These are phyloP conservation scores for Globisporangium rhizosaccharum DNA, from an alignment of 352 stramenopile genomes.

Conservation along the genomic window DNA sequence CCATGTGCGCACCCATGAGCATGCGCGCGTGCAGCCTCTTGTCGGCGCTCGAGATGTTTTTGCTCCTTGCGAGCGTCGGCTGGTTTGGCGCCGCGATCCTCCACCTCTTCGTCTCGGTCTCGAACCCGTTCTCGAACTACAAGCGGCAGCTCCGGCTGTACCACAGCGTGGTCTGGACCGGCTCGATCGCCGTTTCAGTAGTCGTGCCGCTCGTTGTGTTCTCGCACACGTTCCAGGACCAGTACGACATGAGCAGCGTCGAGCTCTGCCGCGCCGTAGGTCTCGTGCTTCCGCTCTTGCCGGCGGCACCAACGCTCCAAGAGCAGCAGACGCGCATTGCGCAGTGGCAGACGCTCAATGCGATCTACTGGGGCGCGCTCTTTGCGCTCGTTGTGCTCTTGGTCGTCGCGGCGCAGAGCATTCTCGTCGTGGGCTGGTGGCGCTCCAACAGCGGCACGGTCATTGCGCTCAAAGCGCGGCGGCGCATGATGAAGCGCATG, in stretches of 20 bases:
- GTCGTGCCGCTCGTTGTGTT: constrained; percentile 41
- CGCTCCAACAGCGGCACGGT: constrained; percentile 72
- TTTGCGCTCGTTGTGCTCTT: constrained; percentile 53
- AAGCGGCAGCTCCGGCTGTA: constrained; percentile 53
- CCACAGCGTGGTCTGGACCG: constrained; percentile 45
- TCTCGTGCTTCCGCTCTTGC: constrained; percentile 43
- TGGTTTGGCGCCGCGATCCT: constrained; percentile 71
- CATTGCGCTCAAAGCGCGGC: constrained; percentile 58
- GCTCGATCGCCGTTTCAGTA: constrained; percentile 37
- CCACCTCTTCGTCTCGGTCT: constrained; percentile 67
- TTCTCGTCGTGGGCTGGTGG: constrained; percentile 68
- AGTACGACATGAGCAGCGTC: constrained; percentile 32
- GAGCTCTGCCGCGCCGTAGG: constrained; percentile 49
- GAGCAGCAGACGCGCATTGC: constrained; percentile 23
- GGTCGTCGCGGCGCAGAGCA: constrained; percentile 49
- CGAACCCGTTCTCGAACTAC: constrained; percentile 74
- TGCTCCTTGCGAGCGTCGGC: constrained; percentile 49
- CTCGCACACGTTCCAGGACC: constrained; percentile 22
- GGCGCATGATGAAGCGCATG: constrained; percentile 75
- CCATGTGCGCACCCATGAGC: constrained; percentile 28
- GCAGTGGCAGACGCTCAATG: constrained; percentile 57
- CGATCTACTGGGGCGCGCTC: constrained; percentile 54
- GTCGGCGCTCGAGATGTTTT: constrained; percentile 48
- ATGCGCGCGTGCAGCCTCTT: constrained; percentile 30
- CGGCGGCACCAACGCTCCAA: constrained; percentile 16